These are phyloP conservation scores for Porcisia deanei DNA, from an alignment of 208 protist species.

Conservation along the genomic window DNA sequence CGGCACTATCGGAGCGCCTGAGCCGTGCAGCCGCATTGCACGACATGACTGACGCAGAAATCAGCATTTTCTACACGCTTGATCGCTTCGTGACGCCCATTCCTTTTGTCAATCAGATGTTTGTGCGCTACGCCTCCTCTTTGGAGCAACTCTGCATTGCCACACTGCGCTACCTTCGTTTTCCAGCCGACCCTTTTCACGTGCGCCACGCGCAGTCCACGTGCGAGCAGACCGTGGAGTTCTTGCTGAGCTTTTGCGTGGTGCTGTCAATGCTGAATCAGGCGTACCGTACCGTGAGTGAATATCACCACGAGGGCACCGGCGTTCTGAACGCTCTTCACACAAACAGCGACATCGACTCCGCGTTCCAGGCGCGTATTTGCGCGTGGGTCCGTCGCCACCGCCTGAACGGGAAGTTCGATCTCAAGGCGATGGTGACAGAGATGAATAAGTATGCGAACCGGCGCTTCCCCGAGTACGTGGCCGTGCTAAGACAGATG, in stretches of 20 bases:
- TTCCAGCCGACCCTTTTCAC: constrained; percentile 54
- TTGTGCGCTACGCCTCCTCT: constrained; percentile 58
- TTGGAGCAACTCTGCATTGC: constrained; percentile 77
- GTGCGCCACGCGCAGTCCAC: constrained; percentile 51
- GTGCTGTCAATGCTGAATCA: constrained; percentile 59
- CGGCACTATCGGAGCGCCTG: constrained; percentile 15
- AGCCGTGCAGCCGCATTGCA: constrained; percentile 4
- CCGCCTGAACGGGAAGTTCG: constrained; percentile 46
- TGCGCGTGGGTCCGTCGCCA: constrained; percentile 55
- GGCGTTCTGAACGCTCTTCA: constrained; percentile 17
- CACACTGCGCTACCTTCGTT: constrained; percentile 61
- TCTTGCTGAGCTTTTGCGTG: constrained; percentile 63
- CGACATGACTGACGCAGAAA: constrained; percentile 23
- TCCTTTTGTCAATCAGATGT: constrained; percentile 67
- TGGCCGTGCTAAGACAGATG: constrained; percentile 33
- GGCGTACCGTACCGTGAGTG: constrained; percentile 31
- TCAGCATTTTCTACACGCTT: constrained; percentile 61
- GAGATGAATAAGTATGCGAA: constrained; percentile 73
- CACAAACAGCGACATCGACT: constrained; percentile 30
- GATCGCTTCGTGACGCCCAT: constrained; percentile 62
- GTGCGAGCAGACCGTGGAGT: constrained; percentile 51
- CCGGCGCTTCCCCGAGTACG: constrained; percentile 47
- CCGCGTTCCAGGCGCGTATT: constrained; percentile 51
- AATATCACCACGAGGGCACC: constrained; percentile 23
- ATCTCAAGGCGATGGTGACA: constrained; percentile 58